Conservation (phyloP, 371 early-diverging fungal genomes). For the Mortierella sp. region DNA sequence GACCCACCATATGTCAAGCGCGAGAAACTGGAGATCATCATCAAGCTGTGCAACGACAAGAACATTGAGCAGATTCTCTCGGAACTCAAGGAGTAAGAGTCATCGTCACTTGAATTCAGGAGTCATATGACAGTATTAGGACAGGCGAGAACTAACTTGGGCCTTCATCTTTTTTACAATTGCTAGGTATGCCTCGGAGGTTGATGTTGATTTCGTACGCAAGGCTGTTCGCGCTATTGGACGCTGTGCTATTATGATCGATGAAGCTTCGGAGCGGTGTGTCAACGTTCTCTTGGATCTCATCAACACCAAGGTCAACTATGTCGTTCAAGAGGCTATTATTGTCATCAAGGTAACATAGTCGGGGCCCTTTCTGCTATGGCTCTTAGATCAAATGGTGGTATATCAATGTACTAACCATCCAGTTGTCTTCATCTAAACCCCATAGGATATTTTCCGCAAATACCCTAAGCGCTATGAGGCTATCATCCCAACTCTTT, state of each 20-base stretch:
- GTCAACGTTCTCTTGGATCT: constrained; percentile 90
- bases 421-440: background rate
- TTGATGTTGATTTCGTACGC: constrained; percentile 97
- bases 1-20: constrained; percentile 98
- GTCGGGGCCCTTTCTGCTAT: constrained; percentile 11
- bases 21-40: constrained; percentile 96
- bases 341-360: constrained; percentile 87
- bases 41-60: constrained; percentile 84
- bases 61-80: constrained; percentile 93
- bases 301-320: constrained; percentile 90
- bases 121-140: background rate
- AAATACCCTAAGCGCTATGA: constrained; percentile 94
- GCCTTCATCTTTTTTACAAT: background rate
- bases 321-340: constrained; percentile 94
- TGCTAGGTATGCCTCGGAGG: constrained; percentile 91
- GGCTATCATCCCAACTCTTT: constrained; percentile 87
- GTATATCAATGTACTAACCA: background rate
- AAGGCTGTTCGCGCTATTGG: constrained; percentile 94
- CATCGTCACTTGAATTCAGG: background rate
- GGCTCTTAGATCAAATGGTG: background rate
- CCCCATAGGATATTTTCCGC: constrained; percentile 87
- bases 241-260: constrained; percentile 93
- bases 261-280: constrained; percentile 89
- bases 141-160: background rate
- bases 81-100: constrained; percentile 89